These are phyloP conservation scores for Fusarium sp. DNA, from an alignment of 2,329 filamentous ascomycete species.

Conservation along the genomic window DNA sequence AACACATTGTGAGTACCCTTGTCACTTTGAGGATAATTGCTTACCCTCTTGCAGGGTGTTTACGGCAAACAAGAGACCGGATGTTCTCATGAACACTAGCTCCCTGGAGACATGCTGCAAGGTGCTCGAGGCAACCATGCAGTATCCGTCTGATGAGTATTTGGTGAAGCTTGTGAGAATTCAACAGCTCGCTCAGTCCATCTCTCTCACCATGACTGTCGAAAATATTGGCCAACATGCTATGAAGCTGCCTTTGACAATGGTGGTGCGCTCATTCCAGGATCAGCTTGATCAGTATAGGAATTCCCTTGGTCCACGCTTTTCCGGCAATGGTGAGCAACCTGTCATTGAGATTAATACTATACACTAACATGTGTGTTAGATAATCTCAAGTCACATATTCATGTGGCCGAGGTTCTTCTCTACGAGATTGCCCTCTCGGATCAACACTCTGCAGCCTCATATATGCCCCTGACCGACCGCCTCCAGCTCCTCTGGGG, in stretches of 20 bases:
- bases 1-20: slow-evolving; percentile 57
- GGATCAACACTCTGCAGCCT: slow-evolving; percentile 50
- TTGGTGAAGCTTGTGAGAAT: slow-evolving; percentile 60
- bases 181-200: slow-evolving; percentile 62
- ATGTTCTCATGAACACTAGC: slow-evolving; percentile 61
- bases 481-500: slow-evolving; percentile 61
- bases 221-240: slow-evolving; percentile 46
- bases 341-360: background rate
- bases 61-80: slow-evolving; percentile 60
- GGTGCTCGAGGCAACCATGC: slow-evolving; percentile 56
- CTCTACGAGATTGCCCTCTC: slow-evolving; percentile 61
- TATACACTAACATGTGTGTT: slow-evolving; percentile 13
- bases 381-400: slow-evolving; percentile 57
- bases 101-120: slow-evolving; percentile 59
- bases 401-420: slow-evolving; percentile 60
- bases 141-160: slow-evolving; percentile 58
- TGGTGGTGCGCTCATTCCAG: slow-evolving; percentile 58
- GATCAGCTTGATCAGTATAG: slow-evolving; percentile 58
- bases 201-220: slow-evolving; percentile 55
- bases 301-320: slow-evolving; percentile 50
- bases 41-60: slow-evolving; percentile 50
- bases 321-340: slow-evolving; percentile 52
- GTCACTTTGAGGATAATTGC: background rate
- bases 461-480: slow-evolving; percentile 52
- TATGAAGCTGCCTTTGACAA: slow-evolving; percentile 55